Evolutionary conservation across 225 moss, liverwort and hornwort genomes (phyloP).

Genomic region (Sphagnum tenellum): DNA sequence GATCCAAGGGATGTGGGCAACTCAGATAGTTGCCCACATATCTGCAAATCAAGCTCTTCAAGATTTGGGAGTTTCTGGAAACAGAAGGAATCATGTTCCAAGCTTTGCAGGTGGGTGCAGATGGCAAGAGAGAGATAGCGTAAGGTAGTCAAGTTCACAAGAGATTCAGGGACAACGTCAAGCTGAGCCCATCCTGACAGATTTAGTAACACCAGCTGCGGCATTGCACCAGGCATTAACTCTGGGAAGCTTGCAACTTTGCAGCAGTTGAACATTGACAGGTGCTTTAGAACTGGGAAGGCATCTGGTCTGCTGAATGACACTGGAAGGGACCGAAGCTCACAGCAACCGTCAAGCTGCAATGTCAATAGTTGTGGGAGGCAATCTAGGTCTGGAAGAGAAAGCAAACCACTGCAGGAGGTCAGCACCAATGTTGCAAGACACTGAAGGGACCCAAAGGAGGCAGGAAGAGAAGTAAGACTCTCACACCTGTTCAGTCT

Average conservation of each 20-base stretch:
- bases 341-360: neutral
- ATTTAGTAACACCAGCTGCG: slow-evolving; percentile 4
- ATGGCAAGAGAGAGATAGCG: neutral
- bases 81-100: neutral
- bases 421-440: slow-evolving; percentile 1
- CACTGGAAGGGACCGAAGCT: slow-evolving; percentile 4
- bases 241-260: slow-evolving; percentile 11
- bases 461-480: slow-evolving; percentile 4
- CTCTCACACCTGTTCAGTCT: neutral
- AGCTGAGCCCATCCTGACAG: neutral
- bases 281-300: slow-evolving; percentile 7
- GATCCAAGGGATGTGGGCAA: neutral
- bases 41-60: neutral
- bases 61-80: neutral
- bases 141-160: slow-evolving; percentile 1
- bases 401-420: slow-evolving; percentile 1
- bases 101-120: neutral
- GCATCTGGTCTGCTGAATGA: slow-evolving; percentile 10
- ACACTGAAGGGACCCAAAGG: slow-evolving; percentile 6
- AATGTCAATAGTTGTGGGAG: slow-evolving; percentile 3
- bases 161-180: slow-evolving; percentile 2
- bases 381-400: slow-evolving; percentile 11
- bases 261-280: neutral
- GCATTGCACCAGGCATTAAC: slow-evolving; percentile 12
- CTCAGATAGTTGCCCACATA: neutral